These are phyloP conservation scores for Carex kokanica DNA, from an alignment of 176 grass and related monocot species.

Conservation along the genomic window DNA sequence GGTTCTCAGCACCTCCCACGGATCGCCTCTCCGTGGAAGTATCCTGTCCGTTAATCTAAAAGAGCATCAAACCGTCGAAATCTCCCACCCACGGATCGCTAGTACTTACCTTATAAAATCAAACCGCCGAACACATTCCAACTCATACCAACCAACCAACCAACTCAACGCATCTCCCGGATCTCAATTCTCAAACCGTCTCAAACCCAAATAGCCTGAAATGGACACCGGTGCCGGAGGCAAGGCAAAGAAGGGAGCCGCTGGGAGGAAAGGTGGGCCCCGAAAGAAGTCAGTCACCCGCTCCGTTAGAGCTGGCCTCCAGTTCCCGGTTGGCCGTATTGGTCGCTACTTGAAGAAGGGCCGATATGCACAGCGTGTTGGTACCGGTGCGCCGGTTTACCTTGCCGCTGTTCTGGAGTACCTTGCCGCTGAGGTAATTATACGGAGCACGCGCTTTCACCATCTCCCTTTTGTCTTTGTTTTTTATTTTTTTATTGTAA, in stretches of 20 bases:
- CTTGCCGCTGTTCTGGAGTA: slow-evolving; percentile 8
- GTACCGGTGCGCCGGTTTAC: slow-evolving; percentile 9
- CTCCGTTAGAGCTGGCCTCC: background rate
- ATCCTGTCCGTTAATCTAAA: background rate
- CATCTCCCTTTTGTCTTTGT: background rate
- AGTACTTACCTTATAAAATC: background rate
- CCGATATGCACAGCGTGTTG: slow-evolving; percentile 16
- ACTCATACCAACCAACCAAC: background rate
- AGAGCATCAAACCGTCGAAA: background rate
- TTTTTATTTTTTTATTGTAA: background rate
- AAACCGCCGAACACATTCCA: background rate
- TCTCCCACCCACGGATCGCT: slow-evolving; percentile 4
- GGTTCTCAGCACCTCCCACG: background rate
- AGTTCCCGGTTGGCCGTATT: slow-evolving; percentile 15
- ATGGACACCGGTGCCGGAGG: slow-evolving; percentile 20
- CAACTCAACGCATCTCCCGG: too few relatives aligned
- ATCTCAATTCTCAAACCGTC: background rate
- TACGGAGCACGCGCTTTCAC: background rate
- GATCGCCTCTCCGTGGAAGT: background rate
- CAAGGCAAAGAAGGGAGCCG: slow-evolving; percentile 4
- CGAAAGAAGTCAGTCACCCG: slow-evolving; percentile 1
- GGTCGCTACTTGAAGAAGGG: slow-evolving; percentile 27
- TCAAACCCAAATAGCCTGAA: background rate
- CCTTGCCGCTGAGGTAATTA: slow-evolving; percentile 14
- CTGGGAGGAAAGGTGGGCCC: slow-evolving; percentile 1